These are phyloP conservation scores for Boletus holoroseus DNA, from an alignment of 1,284 basidiomycete genomes.

Conservation along the genomic window DNA sequence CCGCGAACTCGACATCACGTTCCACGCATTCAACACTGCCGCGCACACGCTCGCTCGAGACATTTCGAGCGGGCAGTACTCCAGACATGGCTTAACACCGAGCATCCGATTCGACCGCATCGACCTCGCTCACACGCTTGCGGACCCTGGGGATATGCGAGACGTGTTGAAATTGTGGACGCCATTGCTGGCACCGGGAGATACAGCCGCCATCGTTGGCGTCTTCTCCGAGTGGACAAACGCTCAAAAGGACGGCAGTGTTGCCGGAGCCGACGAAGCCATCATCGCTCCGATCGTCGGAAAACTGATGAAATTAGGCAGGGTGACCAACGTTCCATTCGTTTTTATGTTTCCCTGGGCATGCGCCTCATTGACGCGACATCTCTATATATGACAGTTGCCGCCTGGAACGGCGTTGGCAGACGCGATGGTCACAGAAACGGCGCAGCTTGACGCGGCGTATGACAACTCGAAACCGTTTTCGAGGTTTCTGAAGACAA, in stretches of 20 bases:
- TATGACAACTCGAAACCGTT: slow-evolving; percentile 34
- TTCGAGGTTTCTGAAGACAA: slow-evolving; percentile 18
- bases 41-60: slow-evolving; percentile 23
- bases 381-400: slow-evolving; percentile 11
- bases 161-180: slow-evolving; percentile 33
- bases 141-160: slow-evolving; percentile 28
- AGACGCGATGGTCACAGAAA: slow-evolving; percentile 8
- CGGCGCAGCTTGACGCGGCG: slow-evolving; percentile 11
- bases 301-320: slow-evolving; percentile 18
- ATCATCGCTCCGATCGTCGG: slow-evolving; percentile 12
- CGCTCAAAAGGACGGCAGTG: slow-evolving; percentile 20
- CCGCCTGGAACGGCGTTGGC: slow-evolving; percentile 9
- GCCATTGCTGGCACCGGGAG: slow-evolving; percentile 28
- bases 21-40: slow-evolving; percentile 29
- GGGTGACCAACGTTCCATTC: slow-evolving; percentile 12
- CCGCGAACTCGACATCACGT: slow-evolving; percentile 30
- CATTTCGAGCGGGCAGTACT: slow-evolving; percentile 17
- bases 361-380: background rate
- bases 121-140: slow-evolving; percentile 36
- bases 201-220: slow-evolving; percentile 33
- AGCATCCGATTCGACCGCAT: slow-evolving; percentile 38
- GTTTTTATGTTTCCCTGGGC: background rate
- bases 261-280: slow-evolving; percentile 9
- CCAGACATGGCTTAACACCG: slow-evolving; percentile 20
- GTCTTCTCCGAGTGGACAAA: slow-evolving; percentile 40